Base-by-base conservation (phyloP, 768 basidiomycete genomes). In the Mrakia gelida region DNA sequence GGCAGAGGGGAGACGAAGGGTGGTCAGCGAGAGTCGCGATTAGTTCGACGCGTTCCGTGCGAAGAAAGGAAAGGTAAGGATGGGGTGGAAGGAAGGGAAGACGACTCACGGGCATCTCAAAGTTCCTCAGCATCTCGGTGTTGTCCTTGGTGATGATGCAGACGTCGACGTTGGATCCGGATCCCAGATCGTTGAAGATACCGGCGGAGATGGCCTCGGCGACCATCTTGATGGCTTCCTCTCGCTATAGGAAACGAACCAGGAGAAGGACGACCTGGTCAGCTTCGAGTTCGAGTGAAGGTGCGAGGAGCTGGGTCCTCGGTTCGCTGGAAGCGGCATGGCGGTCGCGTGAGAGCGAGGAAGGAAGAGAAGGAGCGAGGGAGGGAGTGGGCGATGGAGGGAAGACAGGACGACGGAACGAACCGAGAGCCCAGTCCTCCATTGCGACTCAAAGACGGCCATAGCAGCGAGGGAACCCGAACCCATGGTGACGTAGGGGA, bases 101-200 rank as follows among this genome's bases (percentile, higher is more conserved):
- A 67, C 3, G n/a, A 84, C 84, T 81, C 61, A 81, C 85, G 80
- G 97, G 97, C 87, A 89, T 95, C 85, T 92, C 91, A 83, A 92
- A 92, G 86, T 98, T 98, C 80, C 97, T 89, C 78, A 98, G 86
- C 92, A 92, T 95, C 85, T 97, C 94, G 0, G 95, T 95, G 79
- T 90, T 87, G 70, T 88, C 86, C 65, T 91, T 90, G 6, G 93
- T 95, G 85, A 99, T 95, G 81, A 98, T 89, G 84, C 95, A 96
- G 0, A 95, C 96, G 84, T 99, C 97, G 82, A 98, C 89, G 84
- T 99, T 98, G n/a, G 93, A 95, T 62, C 97, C 97, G 0, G 96
- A 98, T 5, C 97, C 97, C 49, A 98, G 89, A 87, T 99, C 97
- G 86, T 99, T 98, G 89, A 97, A 98, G 83, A 99, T 95, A 88